phyloP scores from a whole-genome alignment of 345 rosid species.

The Camelina sativa region DNA sequence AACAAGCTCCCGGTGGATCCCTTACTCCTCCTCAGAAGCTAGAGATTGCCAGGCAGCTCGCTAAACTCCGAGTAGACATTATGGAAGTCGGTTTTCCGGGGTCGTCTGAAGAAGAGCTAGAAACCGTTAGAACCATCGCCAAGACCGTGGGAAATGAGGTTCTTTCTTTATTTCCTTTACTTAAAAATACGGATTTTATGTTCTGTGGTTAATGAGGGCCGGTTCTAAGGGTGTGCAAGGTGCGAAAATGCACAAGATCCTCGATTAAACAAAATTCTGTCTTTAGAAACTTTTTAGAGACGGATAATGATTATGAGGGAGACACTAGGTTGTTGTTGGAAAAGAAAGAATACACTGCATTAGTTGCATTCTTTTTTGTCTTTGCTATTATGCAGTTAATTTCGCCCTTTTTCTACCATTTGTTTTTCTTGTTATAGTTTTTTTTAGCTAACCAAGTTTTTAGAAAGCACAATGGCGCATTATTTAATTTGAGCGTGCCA shows the following conservation, averaged over 20 bases:
- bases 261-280: not conserved
- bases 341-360: too few relatives aligned
- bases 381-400: too few relatives aligned
- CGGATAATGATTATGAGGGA: not conserved
- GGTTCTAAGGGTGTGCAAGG: too few relatives aligned
- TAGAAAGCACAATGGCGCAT: not conserved
- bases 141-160: constrained; percentile 74
- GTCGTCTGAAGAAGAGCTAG: constrained; percentile 79
- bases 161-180: not conserved
- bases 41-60: constrained; percentile 78
- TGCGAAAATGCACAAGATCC: too few relatives aligned
- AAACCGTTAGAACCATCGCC: constrained; percentile 74
- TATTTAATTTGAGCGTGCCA: not conserved
- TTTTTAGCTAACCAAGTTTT: not conserved
- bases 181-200: not conserved
- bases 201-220: not conserved
- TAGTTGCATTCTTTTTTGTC: too few relatives aligned
- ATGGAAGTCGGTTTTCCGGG: constrained; percentile 91
- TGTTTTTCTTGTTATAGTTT: too few relatives aligned
- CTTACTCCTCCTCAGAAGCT: constrained; percentile 83
- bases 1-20: constrained; percentile 95
- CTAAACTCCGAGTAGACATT: constrained; percentile 85
- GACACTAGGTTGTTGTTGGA: too few relatives aligned
- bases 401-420: too few relatives aligned
- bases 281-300: too few relatives aligned